Conservation (phyloP, 441 rosid species). For the Rhodomyrtus psidioides region DNA sequence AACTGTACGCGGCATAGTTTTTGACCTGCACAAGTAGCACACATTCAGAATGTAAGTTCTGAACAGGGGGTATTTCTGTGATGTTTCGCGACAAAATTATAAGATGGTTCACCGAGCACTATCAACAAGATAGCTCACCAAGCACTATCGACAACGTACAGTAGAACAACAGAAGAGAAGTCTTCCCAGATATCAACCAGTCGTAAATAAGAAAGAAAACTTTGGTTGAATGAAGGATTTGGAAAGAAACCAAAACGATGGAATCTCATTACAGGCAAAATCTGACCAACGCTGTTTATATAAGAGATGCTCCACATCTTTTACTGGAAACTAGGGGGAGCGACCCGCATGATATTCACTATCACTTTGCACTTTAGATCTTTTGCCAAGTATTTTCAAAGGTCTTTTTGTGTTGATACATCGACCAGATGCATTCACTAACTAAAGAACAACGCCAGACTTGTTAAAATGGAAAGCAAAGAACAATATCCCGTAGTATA, state of each 20-base stretch:
- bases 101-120: not conserved
- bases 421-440: not conserved
- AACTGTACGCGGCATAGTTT: slow-evolving; percentile 27
- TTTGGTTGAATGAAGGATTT: not conserved
- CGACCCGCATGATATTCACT: not conserved
- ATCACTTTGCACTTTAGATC: not conserved
- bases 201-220: not conserved
- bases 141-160: not conserved
- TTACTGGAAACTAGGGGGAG: not conserved
- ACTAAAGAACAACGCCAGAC: not conserved
- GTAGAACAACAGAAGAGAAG: not conserved
- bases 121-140: not conserved
- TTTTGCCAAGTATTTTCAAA: not conserved
- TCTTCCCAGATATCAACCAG: not conserved
- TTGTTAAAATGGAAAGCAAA: not conserved
- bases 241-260: not conserved
- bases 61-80: not conserved
- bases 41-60: not conserved
- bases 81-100: not conserved
- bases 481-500: not conserved
- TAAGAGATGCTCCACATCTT: not conserved
- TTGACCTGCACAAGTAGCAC: slow-evolving; percentile 18
- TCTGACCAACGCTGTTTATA: not conserved
- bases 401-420: not conserved
- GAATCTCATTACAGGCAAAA: not conserved